Evolutionary conservation across 78 protist genomes (phyloP), one percentile per base, ranked within the genome.

Genomic region (Pigoraptor vietnamica): DNA sequence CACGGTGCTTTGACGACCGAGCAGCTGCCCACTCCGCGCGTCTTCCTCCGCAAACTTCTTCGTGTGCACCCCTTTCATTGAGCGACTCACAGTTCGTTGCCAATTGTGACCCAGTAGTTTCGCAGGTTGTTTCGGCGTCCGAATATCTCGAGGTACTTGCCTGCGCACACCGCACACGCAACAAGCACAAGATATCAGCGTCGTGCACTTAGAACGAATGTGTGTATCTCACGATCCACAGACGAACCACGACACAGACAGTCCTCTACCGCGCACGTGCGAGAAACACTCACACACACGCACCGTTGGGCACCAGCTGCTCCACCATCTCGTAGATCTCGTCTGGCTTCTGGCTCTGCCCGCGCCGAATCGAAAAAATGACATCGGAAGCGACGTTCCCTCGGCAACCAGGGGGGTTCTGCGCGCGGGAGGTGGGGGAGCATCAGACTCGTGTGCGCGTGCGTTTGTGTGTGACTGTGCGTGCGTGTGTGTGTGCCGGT

Each of bases 321-420:
- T 95, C 97, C 29, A 94, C 29, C 88, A 94, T 24, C 35, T 95
- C 92, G 40, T 95, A 95, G 21, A 95, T 90, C 38, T 94, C 95
- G 23, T 92, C 96, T 0, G 97, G 97, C 48, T 95, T 95, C 81
- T 95, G 97, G 35, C 93, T 87, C 39, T 95, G 95, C 9, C 97
- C 97, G 0, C 96, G 29, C 2, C 97, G 81, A 23, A 40, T 88
- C 34, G 91, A 1, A 23, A 36, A 94, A 2, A 95, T 94, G 86
- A 94, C 90, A 34, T 95, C 97, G 23, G 90, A n/a, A 48, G 56
- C 56, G 25, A 40, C 56, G 56, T 40, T 40, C 25, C 56, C 56
- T 19, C 2, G 25, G 14, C 56, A 40, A 19, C 56, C 56, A 2
- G 56, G 56, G 2, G 56, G 56, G n/a, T n/a, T n/a, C n/a, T n/a